These are phyloP conservation scores for Xylaria sp. DNA, from an alignment of 2,329 filamentous ascomycete species.

Conservation along the genomic window DNA sequence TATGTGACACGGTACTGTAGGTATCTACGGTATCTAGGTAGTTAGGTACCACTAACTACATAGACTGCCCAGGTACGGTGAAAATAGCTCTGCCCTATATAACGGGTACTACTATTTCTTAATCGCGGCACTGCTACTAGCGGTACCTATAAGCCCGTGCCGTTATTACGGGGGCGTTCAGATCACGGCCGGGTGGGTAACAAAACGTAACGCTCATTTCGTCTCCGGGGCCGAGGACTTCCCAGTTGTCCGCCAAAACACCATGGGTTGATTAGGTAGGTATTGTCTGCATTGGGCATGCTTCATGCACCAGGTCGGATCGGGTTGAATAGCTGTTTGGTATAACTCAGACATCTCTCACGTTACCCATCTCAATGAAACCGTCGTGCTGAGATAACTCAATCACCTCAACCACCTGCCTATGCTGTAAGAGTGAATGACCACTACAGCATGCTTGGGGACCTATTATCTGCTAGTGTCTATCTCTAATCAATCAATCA, in stretches of 20 bases:
- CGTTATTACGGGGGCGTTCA: not conserved
- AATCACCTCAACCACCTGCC: not conserved
- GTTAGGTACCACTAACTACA: not conserved
- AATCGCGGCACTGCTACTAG: conserved; percentile 5
- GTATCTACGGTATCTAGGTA: too few relatives aligned
- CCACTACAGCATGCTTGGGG: not conserved
- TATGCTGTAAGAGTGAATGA: conserved; percentile 2
- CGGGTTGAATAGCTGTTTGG: too few relatives aligned
- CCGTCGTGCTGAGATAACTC: not conserved
- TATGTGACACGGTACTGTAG: not conserved
- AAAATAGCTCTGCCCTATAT: conserved; percentile 6
- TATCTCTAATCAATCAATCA: not conserved
- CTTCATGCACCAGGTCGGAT: not conserved
- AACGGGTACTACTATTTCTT: conserved; percentile 1
- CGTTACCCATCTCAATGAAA: not conserved
- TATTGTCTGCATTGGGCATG: not conserved
- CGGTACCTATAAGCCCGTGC: conserved; percentile 1
- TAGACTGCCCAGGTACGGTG: not conserved
- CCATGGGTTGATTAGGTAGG: not conserved
- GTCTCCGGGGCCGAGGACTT: not conserved
- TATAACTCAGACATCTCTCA: not conserved
- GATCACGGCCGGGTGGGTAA: conserved; percentile 1
- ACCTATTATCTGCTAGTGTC: not conserved
- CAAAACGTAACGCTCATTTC: not conserved
- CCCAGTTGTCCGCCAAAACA: not conserved